Conservation (phyloP, 2,329 filamentous ascomycete genomes). For the Biscogniauxia mediterranea region DNA sequence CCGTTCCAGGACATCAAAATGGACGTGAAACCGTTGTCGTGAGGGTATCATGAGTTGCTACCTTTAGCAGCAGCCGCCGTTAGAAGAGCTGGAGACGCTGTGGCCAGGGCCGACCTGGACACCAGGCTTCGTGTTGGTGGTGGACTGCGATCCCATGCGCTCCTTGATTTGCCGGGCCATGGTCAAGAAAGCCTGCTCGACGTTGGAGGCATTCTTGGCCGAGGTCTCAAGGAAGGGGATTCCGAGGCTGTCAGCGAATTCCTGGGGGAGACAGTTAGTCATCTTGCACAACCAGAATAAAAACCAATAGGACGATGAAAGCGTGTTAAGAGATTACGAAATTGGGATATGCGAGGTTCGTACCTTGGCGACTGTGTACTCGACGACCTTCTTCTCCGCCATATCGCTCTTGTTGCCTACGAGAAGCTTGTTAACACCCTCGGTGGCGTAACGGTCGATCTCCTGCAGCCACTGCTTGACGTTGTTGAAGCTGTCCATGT, state of each 20-base stretch:
- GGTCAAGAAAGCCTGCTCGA: constrained; percentile 99
- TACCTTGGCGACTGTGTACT: constrained; percentile 99
- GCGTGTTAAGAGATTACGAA: not conserved
- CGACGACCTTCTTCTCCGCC: constrained; percentile 99
- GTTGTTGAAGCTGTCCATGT: constrained; percentile 99
- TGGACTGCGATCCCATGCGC: constrained; percentile 94
- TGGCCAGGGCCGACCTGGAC: constrained; percentile 95
- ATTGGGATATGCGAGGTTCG: constrained; percentile 5
- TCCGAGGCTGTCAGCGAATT: constrained; percentile 97
- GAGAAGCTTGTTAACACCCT: constrained; percentile 98
- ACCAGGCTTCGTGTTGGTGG: constrained; percentile 97
- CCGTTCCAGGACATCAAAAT: constrained; percentile 27
- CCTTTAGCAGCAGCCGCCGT: constrained; percentile 84
- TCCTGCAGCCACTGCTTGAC: constrained; percentile 99
- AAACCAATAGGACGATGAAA: not conserved
- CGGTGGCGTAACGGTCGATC: constrained; percentile 98
- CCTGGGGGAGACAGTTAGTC: constrained; percentile 51
- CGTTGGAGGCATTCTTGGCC: constrained; percentile 98
- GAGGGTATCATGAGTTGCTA: constrained; percentile 31
- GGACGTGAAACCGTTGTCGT: constrained; percentile 22
- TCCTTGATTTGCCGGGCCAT: constrained; percentile 99
- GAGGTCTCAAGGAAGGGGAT: constrained; percentile 99
- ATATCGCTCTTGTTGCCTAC: constrained; percentile 99
- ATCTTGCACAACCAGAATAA: not conserved
- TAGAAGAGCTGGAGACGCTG: constrained; percentile 84